Percentiles rank a stretch among this genome's conserved stretches.
These are phyloP conservation scores for Lineolata rhizophorae DNA, from an alignment of 495 filamentous ascomycete genomes.

Conservation along the genomic window DNA sequence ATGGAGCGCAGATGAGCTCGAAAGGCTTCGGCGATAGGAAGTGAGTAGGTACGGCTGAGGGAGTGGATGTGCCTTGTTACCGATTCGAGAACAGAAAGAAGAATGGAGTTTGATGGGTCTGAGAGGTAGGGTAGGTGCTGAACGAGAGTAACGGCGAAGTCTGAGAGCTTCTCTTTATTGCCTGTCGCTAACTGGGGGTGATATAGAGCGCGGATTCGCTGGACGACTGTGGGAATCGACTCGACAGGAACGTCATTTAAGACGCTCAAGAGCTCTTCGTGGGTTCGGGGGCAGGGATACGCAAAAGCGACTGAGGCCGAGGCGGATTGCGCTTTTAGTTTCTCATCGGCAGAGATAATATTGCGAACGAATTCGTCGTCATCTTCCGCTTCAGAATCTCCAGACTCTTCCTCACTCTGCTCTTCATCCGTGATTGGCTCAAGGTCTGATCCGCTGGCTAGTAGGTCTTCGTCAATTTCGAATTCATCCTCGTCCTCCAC, in stretches of 20 bases:
- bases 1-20: slow-evolving; percentile 46
- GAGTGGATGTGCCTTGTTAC: slow-evolving; percentile 68
- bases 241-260: slow-evolving; percentile 32
- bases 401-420: slow-evolving; percentile 7
- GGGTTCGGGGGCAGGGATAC: slow-evolving; percentile 60
- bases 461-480: slow-evolving; percentile 64
- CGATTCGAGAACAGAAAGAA: slow-evolving; percentile 40
- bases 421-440: slow-evolving; percentile 35
- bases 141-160: slow-evolving; percentile 53
- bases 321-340: slow-evolving; percentile 3
- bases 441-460: slow-evolving; percentile 40
- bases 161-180: slow-evolving; percentile 64
- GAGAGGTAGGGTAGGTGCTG: slow-evolving; percentile 34
- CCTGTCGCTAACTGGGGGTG: slow-evolving; percentile 65
- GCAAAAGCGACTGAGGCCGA: slow-evolving; percentile 48
- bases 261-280: slow-evolving; percentile 47
- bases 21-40: slow-evolving; percentile 55
- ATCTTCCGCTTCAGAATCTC: neutral
- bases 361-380: neutral
- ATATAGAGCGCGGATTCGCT: slow-evolving; percentile 69
- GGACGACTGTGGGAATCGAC: slow-evolving; percentile 58
- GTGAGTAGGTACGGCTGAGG: slow-evolving; percentile 58
- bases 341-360: neutral
- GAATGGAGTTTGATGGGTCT: slow-evolving; percentile 10
- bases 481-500: slow-evolving; percentile 89